Evolutionary conservation across 176 grass and related monocot genomes (phyloP).

Genomic region (Poa pratensis): DNA sequence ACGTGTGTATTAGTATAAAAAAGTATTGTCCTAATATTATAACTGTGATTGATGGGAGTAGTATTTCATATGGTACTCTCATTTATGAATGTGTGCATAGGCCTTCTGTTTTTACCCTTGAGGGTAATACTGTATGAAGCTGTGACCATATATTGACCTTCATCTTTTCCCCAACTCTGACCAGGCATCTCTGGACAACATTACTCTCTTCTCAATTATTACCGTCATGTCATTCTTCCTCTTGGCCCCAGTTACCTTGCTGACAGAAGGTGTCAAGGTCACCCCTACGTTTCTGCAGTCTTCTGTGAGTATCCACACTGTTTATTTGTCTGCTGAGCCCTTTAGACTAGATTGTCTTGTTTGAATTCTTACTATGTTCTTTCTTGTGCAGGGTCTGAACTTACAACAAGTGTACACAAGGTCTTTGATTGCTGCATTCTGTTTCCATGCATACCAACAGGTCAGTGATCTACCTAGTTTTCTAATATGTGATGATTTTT

Average conservation of each 20-base stretch:
- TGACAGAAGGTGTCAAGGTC: conserved; percentile 86
- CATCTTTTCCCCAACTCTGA: conserved; percentile 1
- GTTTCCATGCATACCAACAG: conserved; percentile 99
- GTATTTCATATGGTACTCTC: conserved; percentile 24
- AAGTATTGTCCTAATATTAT: background rate
- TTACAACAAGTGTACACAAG: conserved; percentile 73
- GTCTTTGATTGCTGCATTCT: conserved; percentile 74
- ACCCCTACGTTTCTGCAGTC: conserved; percentile 76
- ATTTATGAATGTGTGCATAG: conserved; percentile 10
- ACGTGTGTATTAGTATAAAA: background rate
- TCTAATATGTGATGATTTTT: background rate
- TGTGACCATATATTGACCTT: conserved; percentile 15
- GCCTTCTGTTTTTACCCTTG: background rate
- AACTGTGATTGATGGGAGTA: background rate
- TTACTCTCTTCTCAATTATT: conserved; percentile 95
- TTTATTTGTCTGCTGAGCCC: conserved; percentile 20
- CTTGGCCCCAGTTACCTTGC: conserved; percentile 72
- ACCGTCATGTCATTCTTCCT: conserved; percentile 97
- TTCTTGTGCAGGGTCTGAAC: conserved; percentile 81
- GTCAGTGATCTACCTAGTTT: conserved; percentile 37
- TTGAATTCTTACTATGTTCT: conserved; percentile 23
- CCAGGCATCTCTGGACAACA: conserved; percentile 78
- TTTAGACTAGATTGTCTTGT: conserved; percentile 22
- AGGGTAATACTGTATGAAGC: background rate
- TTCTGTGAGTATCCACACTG: conserved; percentile 66